Conservation (phyloP, 2,329 filamentous ascomycete genomes). For the Neonectria faginata region DNA sequence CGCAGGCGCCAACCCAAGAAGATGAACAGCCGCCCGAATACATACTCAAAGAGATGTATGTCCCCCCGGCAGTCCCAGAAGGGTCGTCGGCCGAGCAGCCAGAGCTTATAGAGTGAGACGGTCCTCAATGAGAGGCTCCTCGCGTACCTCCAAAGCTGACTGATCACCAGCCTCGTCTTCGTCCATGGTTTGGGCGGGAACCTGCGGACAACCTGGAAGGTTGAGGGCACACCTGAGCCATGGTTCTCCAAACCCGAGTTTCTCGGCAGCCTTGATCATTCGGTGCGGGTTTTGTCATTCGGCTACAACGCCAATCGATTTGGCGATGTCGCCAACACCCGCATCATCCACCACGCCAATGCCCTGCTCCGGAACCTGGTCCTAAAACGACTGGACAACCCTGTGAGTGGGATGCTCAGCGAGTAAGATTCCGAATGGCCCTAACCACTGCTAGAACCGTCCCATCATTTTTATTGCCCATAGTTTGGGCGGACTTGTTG, state of each 20-base stretch:
- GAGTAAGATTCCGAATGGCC: background rate
- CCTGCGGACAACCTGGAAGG: conserved; percentile 32
- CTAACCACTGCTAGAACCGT: conserved; percentile 25
- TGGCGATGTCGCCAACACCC: conserved; percentile 38
- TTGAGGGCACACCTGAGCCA: conserved; percentile 30
- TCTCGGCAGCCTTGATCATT: conserved; percentile 27
- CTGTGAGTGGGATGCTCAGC: conserved; percentile 13
- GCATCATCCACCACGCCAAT: conserved; percentile 41
- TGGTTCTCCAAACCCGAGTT: conserved; percentile 36
- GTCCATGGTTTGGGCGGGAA: conserved; percentile 36
- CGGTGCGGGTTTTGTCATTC: conserved; percentile 35
- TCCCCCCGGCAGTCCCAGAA: conserved; percentile 9
- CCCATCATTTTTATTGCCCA: conserved; percentile 38
- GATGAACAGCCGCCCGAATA: conserved; percentile 33
- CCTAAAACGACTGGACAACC: conserved; percentile 35
- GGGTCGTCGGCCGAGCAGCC: conserved; percentile 10
- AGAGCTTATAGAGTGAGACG: conserved; percentile 35
- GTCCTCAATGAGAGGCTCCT: background rate
- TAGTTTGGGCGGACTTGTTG: conserved; percentile 36
- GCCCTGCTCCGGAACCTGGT: conserved; percentile 36
- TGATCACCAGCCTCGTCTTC: conserved; percentile 25
- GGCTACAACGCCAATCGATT: conserved; percentile 40
- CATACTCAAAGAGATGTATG: conserved; percentile 37
- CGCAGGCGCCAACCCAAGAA: conserved; percentile 20
- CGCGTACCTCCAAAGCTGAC: background rate